phyloP scores from a whole-genome alignment of 2,329 filamentous ascomycete species.

The Sporothrix protearum region DNA sequence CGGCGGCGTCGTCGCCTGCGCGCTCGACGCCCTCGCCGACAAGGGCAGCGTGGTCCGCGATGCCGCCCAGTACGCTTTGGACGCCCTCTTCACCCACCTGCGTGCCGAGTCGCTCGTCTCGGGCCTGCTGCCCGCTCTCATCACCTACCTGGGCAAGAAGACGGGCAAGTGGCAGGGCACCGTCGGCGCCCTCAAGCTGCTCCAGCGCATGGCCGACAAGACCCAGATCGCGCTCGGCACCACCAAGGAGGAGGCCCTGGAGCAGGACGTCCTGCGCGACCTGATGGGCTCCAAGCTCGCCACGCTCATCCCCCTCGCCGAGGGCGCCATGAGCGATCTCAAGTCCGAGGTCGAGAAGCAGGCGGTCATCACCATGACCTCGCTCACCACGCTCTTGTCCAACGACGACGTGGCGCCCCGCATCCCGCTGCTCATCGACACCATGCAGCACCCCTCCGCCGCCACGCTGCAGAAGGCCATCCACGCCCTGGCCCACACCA shows the following conservation, averaged over 20 bases:
- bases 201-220: conserved; percentile 94
- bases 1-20: conserved; percentile 65
- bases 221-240: conserved; percentile 76
- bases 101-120: conserved; percentile 77
- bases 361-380: conserved; percentile 86
- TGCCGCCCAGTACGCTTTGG: conserved; percentile 88
- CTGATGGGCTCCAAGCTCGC: conserved; percentile 86
- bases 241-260: conserved; percentile 76
- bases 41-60: conserved; percentile 87
- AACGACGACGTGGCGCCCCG: conserved; percentile 95
- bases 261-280: conserved; percentile 86
- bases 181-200: conserved; percentile 75
- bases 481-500: conserved; percentile 92
- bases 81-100: conserved; percentile 77
- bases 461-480: conserved; percentile 93
- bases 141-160: conserved; percentile 72
- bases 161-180: conserved; percentile 97
- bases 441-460: conserved; percentile 89
- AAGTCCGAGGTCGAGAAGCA: conserved; percentile 87
- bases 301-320: conserved; percentile 82
- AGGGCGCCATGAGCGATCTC: conserved; percentile 92
- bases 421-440: conserved; percentile 87
- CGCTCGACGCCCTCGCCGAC: conserved; percentile 82
- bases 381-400: conserved; percentile 81
- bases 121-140: conserved; percentile 73